Evolutionary conservation across 192 early-diverging fungal genomes (phyloP), one percentile per base, ranked within the genome.

Genomic region (Coemansia umbellata): DNA sequence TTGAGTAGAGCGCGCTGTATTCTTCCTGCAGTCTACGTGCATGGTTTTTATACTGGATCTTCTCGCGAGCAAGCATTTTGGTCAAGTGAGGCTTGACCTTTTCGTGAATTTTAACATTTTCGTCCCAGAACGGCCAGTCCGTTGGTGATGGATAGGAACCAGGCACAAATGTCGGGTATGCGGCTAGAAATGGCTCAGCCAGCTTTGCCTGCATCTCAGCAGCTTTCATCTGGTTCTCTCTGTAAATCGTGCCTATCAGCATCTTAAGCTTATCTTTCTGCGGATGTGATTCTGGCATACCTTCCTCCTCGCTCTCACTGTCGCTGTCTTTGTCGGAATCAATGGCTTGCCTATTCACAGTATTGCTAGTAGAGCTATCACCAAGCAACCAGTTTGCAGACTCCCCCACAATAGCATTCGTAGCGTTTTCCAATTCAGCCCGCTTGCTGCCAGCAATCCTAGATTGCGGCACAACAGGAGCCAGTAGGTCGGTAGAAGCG

Each of bases 111-210:
- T 44, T 39, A 33, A 60, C 58, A 35, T 49, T 63, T n/a, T 63
- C 66, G 2, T 37, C 39, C 73, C 73, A 75, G 37, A 75, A 75
- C 44, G 66, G 66, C 73, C 73, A 75, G 47, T 75, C 66, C 0
- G 36, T 31, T 11, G 72, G 72, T 21, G 58, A 40, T 24, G 55
- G 55, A 22, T 64, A 69, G 13, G 33, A 23, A 2, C 72, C 72
- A 9, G 72, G 72, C 8, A 75, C 55, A 45, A 75, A 63, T 15
- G 33, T 53, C 14, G 72, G 66, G 28, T 36, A 75, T 2, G 56
- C 60, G 11, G 26, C 18, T 8, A 75, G 48, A 18, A 75, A 75
- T 9, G 66, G 60, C 21, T 37, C 36, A 7, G 66, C 65, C 41
- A 64, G 13, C 18, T 41, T 31, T 4, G 58, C 56, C 18, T 75